phyloP scores from a whole-genome alignment of 768 basidiomycete species.

The Russula compacta region DNA sequence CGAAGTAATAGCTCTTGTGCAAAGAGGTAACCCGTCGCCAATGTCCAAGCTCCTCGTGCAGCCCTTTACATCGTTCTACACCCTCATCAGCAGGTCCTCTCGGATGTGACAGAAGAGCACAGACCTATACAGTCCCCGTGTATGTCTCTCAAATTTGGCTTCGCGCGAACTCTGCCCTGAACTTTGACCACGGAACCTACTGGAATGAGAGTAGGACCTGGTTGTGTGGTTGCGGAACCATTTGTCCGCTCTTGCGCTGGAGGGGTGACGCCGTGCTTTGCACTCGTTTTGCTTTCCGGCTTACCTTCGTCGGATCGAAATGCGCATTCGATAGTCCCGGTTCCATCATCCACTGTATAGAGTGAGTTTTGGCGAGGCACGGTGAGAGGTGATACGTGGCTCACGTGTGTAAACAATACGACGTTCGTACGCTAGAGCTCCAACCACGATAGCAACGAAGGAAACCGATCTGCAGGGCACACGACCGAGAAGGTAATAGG shows the following conservation, averaged over 20 bases:
- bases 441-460: conserved; percentile 58
- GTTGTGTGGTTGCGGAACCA: not conserved
- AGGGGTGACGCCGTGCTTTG: too few species aligned
- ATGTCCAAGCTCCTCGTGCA: conserved; percentile 9
- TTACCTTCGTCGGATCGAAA: conserved; percentile 25
- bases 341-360: conserved; percentile 65
- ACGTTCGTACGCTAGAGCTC: conserved; percentile 48
- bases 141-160: conserved; percentile 7
- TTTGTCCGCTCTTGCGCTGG: not conserved
- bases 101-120: not conserved
- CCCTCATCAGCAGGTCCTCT: not conserved
- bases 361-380: not conserved
- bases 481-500: conserved; percentile 65
- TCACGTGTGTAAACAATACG: conserved; percentile 51
- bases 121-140: conserved; percentile 11
- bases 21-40: conserved; percentile 11
- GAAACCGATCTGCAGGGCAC: conserved; percentile 59
- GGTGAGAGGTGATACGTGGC: conserved; percentile 9
- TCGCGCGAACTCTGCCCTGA: conserved; percentile 10
- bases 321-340: conserved; percentile 60
- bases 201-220: not conserved
- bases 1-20: conserved; percentile 11
- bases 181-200: conserved; percentile 14
- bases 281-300: not conserved
- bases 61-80: conserved; percentile 13